phyloP scores from a whole-genome alignment of 306 rosid genomes.

The Prunus persica region Prunus_persica_NCBIv2 NC_034016.1:9612001-9612500 shows the following conservation, averaged over 20 bases:
- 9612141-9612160: constrained; percentile 51
- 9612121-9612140: constrained; percentile 48
- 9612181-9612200: no score
- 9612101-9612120: constrained; percentile 37
- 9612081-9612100: constrained; percentile 27
- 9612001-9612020: constrained; percentile 22
- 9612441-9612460: background rate
- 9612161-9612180: constrained; percentile 30
- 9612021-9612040: constrained; percentile 34
- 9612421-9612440: constrained; percentile 28
- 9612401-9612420: no score
- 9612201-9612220: no score
- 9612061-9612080: constrained; percentile 33
- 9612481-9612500: background rate
- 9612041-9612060: constrained; percentile 24
- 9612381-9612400: no score
- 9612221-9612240: background rate
- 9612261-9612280: background rate
- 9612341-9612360: constrained; percentile 43
- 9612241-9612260: background rate
- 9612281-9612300: background rate
- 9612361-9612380: constrained; percentile 35
- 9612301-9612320: constrained; percentile 28
- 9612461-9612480: background rate
- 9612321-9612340: constrained; percentile 30